A percentile compares a stretch with the other conserved stretches of the same genome.
Evolutionary conservation across 2,329 filamentous ascomycete genomes (phyloP).

Genomic region (Claviceps fusiformis): DNA sequence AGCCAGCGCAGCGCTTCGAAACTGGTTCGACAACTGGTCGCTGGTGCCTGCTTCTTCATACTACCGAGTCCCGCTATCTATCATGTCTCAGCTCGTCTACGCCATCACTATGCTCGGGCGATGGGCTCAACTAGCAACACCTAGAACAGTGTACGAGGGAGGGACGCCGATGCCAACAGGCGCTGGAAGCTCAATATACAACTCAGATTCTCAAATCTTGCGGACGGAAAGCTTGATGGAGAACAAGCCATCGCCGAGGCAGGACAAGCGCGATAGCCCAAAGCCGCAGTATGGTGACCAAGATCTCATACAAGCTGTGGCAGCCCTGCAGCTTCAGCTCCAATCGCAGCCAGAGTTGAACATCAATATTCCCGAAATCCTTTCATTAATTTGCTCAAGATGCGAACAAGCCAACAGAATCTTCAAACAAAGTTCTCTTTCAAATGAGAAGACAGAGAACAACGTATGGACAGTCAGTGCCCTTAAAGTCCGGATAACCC

Average conservation of each 20-base stretch:
- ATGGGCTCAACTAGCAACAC: slow-evolving; percentile 34
- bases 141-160: slow-evolving; percentile 16
- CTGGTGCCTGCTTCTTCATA: slow-evolving; percentile 28
- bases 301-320: slow-evolving; percentile 25
- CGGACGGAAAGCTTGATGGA: slow-evolving; percentile 6
- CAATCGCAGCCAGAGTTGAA: slow-evolving; percentile 29
- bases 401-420: slow-evolving; percentile 30
- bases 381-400: slow-evolving; percentile 25
- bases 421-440: slow-evolving; percentile 18
- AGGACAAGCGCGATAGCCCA: slow-evolving; percentile 1
- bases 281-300: slow-evolving; percentile 17
- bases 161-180: slow-evolving; percentile 14
- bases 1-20: slow-evolving; percentile 30
- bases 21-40: slow-evolving; percentile 37
- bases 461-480: slow-evolving; percentile 36
- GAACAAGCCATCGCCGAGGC: neutral
- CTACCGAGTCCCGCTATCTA: slow-evolving; percentile 31
- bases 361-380: slow-evolving; percentile 30
- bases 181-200: slow-evolving; percentile 11
- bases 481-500: slow-evolving; percentile 32
- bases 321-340: slow-evolving; percentile 26
- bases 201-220: slow-evolving; percentile 12
- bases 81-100: slow-evolving; percentile 34
- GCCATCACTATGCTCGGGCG: slow-evolving; percentile 36
- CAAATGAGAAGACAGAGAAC: slow-evolving; percentile 24